Evolutionary conservation across 805 yeast species (phyloP), one percentile per base, ranked within the genome.

Genomic region (Candida ponderosae): DNA sequence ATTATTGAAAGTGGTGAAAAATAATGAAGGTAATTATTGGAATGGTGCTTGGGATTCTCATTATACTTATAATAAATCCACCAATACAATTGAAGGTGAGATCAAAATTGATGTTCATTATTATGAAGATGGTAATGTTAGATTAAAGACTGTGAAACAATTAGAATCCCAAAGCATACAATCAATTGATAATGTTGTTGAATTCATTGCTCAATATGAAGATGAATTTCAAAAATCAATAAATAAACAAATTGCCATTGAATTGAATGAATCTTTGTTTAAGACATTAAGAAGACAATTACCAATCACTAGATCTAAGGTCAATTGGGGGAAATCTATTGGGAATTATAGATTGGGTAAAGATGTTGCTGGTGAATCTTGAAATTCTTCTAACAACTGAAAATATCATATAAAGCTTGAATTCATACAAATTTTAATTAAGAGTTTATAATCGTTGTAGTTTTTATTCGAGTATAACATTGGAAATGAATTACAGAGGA

Each of bases 51-150:
- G 97, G 96, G 73, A 66, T 37, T 79, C 95, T 1, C 62, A 65
- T 42, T 88, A 86, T 59, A 53, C 61, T 6, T 63, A 72, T 40
- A 56, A 69, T 48, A 24, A 47, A 4, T 41, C 53, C 1, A 42
- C 53, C 1, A 52, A 56, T 1, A 37, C 55, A 6, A 43, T 83
- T 14, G 47, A 45, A 3, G 96, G 95, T 5, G 54, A 56, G 6
- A 69, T 86, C 27, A 59, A 57, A 17, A 70, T 88, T 24, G 89
- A 85, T 46, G 81, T 89, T 30, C 98, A 90, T 59, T 93, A 89
- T 59, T 93, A 74, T 56, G 98, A 90, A 62, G 97, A 90, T 48
- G 98, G 98, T 23, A 90, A 90, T 53, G 97, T 90, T 16, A 72
- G 90, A 36, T 72, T 93, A 51, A 77, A 74, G 42, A 48, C 51